Evolutionary conservation across 768 basidiomycete species (phyloP), one percentile per base, ranked within the genome.

Genomic region (Tulasnella sp.): DNA sequence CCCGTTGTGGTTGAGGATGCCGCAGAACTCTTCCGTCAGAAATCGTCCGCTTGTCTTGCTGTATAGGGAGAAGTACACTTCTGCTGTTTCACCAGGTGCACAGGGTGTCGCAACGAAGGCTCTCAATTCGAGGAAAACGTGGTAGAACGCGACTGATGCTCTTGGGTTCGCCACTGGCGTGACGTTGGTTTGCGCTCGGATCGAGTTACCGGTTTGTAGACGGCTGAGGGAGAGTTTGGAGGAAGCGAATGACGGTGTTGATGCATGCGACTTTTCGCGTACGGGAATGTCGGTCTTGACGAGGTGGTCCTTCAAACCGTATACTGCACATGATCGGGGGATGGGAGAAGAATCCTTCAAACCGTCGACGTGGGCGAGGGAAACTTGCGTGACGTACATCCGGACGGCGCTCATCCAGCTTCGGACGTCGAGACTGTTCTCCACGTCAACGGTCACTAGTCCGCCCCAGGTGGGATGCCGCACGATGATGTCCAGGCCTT

Each of bases 401-500:
- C 91, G 86, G 74, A 94, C 86, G 11, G 92, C 92, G 78, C 91
- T 93, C 74, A 93, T 86, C 93, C 92, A 94, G 78, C 89, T 93
- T 65, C 90, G 85, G 19, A 85, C 82, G 78, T 95, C 92, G 42
- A 89, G 83, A 71, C 91, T 91, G 66, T 90, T 90, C 76, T 94
- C 91, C 19, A 91, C 87, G 76, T 96, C 94, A n/a, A 94, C 90
- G 2, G 89, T 90, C 39, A 95, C 92, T 29, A 98, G 84, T 4
- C 88, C 90, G 35, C 96, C 96, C 86, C 91, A 93, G 1, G 87
- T 88, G 35, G 95, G 92, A 82, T 98, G 94, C 26, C 96, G 86
- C n/a, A 98, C 95, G 76, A 98, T 95, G 74, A 98, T 88, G 77
- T 98, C 96, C 63, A 98, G 81, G 7, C 90, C 92, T 78, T 98